A percentile compares a stretch with the other conserved stretches of the same genome.
These are phyloP conservation scores for Colletotrichum echinochloae DNA, from an alignment of 2,329 filamentous ascomycete species.

Conservation along the genomic window DNA sequence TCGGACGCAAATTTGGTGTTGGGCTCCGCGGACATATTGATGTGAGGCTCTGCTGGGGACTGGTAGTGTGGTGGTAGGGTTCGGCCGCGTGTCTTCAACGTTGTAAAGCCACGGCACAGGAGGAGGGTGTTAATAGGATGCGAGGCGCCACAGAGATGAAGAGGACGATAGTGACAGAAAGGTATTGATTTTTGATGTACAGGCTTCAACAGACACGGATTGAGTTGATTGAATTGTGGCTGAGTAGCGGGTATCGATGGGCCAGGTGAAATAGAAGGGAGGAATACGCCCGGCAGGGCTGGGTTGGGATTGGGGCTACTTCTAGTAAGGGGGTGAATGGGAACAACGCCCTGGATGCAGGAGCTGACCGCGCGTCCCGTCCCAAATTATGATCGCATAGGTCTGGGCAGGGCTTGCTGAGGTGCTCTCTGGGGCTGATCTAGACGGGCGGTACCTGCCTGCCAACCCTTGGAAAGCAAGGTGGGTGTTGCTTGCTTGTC, in stretches of 20 bases:
- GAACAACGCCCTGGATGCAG: slow-evolving; percentile 19
- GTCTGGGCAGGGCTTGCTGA: slow-evolving; percentile 32
- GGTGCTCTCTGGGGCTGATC: slow-evolving; percentile 10
- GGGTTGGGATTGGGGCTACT: slow-evolving; percentile 17
- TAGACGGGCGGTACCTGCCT: slow-evolving; percentile 21
- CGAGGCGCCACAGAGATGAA: background rate
- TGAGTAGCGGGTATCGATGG: slow-evolving; percentile 19
- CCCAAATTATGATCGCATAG: slow-evolving; percentile 34
- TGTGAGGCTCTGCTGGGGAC: background rate
- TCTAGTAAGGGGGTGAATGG: slow-evolving; percentile 23
- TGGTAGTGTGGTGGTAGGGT: background rate
- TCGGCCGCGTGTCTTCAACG: slow-evolving; percentile 3
- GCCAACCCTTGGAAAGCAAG: background rate
- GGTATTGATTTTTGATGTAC: background rate
- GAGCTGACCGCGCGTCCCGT: slow-evolving; percentile 35
- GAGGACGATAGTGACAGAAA: slow-evolving; percentile 23
- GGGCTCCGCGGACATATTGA: slow-evolving; percentile 31
- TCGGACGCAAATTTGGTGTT: slow-evolving; percentile 32
- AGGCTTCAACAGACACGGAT: background rate
- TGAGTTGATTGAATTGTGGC: slow-evolving; percentile 28
- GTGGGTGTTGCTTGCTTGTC: slow-evolving; percentile 8
- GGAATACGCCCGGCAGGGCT: slow-evolving; percentile 31
- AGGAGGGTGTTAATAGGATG: background rate
- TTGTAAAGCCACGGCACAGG: slow-evolving; percentile 13
- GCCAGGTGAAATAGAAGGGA: slow-evolving; percentile 11